These are phyloP conservation scores for Candida buenavistaensis DNA, from an alignment of 1,139 yeast genomes.

Conservation along the genomic window DNA sequence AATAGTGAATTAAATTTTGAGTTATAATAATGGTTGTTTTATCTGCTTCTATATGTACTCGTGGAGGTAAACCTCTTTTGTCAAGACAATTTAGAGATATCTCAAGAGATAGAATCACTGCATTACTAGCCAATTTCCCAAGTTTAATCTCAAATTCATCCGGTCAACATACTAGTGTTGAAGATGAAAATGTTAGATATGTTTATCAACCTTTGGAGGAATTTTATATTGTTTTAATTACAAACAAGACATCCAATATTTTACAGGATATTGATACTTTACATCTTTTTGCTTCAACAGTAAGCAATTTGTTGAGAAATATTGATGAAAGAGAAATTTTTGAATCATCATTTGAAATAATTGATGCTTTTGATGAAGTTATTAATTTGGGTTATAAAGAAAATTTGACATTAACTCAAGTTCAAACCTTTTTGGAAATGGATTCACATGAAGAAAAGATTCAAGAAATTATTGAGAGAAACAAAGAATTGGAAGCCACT, in stretches of 20 bases:
- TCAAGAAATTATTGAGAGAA: conserved; percentile 95
- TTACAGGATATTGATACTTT: conserved; percentile 93
- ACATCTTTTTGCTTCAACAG: conserved; percentile 79
- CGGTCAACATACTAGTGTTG: conserved; percentile 91
- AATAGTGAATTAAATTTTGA: too few relatives aligned
- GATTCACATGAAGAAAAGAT: conserved; percentile 98
- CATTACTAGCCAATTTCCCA: conserved; percentile 85
- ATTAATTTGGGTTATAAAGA: conserved; percentile 89
- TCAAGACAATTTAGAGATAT: conserved; percentile 92
- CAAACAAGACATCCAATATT: conserved; percentile 89
- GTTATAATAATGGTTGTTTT: conserved; percentile 46
- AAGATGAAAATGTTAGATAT: conserved; percentile 88
- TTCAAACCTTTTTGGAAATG: conserved; percentile 91
- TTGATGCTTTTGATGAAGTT: conserved; percentile 93
- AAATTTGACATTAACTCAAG: conserved; percentile 78
- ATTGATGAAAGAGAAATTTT: conserved; percentile 85
- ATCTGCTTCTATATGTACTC: conserved; percentile 94
- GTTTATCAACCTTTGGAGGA: conserved; percentile 97
- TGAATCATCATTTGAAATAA: conserved; percentile 81
- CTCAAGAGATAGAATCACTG: conserved; percentile 82
- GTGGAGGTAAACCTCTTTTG: conserved; percentile 90
- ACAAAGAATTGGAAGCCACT: conserved; percentile 94
- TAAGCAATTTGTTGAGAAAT: conserved; percentile 69
- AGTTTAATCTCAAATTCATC: conserved; percentile 68
- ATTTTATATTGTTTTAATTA: conserved; percentile 84